Evolutionary conservation across 2,329 filamentous ascomycete species (phyloP).

Genomic region (Nemania sp.): DNA sequence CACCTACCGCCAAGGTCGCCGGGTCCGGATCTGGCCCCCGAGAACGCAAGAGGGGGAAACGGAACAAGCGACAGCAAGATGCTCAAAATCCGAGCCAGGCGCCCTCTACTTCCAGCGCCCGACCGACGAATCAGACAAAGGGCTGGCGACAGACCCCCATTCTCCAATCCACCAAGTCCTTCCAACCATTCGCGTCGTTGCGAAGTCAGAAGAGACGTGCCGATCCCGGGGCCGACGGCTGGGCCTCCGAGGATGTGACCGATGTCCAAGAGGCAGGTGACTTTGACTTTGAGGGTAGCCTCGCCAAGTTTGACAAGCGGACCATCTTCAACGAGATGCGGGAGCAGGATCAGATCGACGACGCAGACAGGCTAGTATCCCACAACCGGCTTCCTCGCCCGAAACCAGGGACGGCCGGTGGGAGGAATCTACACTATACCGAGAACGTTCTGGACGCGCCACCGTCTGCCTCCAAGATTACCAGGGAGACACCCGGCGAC

Average conservation of each 20-base stretch:
- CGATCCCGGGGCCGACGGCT: slow-evolving; percentile 62
- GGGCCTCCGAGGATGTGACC: slow-evolving; percentile 94
- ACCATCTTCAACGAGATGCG: slow-evolving; percentile 90
- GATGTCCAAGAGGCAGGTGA: slow-evolving; percentile 93
- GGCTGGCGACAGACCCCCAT: slow-evolving; percentile 66
- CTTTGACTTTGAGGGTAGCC: slow-evolving; percentile 87
- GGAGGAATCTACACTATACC: slow-evolving; percentile 88
- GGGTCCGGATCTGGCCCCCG: slow-evolving; percentile 19
- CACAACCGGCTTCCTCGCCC: slow-evolving; percentile 72
- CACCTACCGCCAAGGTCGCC: slow-evolving; percentile 25
- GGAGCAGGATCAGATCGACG: slow-evolving; percentile 85
- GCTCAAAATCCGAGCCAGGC: slow-evolving; percentile 20
- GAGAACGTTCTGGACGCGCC: slow-evolving; percentile 84
- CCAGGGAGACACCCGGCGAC: slow-evolving; percentile 50
- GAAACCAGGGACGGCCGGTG: slow-evolving; percentile 72
- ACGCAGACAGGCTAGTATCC: slow-evolving; percentile 85
- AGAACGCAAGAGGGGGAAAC: slow-evolving; percentile 33
- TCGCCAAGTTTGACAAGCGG: slow-evolving; percentile 94
- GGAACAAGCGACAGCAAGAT: slow-evolving; percentile 32
- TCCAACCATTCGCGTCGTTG: slow-evolving; percentile 64
- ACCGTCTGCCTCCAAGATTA: slow-evolving; percentile 41
- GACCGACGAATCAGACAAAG: slow-evolving; percentile 46
- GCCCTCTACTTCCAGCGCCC: slow-evolving; percentile 29
- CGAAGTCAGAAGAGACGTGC: slow-evolving; percentile 56
- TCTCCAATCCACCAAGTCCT: slow-evolving; percentile 62